Evolutionary conservation across 2,329 filamentous ascomycete genomes (phyloP).

Genomic region (Colletotrichum liaoningense): DNA sequence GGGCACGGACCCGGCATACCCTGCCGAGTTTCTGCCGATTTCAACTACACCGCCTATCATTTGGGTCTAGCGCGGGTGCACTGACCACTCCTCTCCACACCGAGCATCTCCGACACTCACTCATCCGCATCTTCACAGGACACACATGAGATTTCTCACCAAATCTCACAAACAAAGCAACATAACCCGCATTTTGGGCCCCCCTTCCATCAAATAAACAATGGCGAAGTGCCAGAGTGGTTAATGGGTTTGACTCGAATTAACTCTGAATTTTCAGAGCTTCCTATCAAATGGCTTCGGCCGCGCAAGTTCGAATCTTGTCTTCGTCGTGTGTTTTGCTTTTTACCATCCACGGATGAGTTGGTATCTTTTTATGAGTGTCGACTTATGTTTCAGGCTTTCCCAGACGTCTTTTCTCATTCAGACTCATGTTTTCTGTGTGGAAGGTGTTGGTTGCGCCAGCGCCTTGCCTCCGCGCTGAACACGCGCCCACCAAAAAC

Average conservation of each 20-base stretch:
- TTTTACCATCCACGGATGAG: background rate
- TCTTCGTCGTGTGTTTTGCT: background rate
- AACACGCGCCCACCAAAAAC: background rate
- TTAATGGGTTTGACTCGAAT: constrained; percentile 31
- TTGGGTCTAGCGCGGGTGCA: background rate
- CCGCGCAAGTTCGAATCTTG: constrained; percentile 34
- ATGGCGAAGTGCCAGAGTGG: constrained; percentile 32
- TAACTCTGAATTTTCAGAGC: background rate
- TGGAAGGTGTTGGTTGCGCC: background rate
- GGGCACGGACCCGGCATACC: background rate
- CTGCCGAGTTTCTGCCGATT: background rate
- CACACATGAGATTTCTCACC: background rate
- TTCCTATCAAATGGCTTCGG: constrained; percentile 27
- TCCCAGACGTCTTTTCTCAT: background rate
- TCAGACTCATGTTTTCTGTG: background rate
- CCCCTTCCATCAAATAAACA: background rate
- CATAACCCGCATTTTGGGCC: no score
- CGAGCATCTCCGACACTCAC: background rate
- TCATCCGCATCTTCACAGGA: background rate
- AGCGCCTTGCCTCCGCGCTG: background rate
- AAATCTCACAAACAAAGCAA: no score
- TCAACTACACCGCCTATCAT: background rate
- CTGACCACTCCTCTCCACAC: background rate
- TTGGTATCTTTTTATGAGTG: background rate
- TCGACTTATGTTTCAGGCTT: background rate